A percentile compares a stretch with the other conserved stretches of the same genome.
Conservation (phyloP, 768 basidiomycete genomes). For the Xerocomellus amylosporus region DNA sequence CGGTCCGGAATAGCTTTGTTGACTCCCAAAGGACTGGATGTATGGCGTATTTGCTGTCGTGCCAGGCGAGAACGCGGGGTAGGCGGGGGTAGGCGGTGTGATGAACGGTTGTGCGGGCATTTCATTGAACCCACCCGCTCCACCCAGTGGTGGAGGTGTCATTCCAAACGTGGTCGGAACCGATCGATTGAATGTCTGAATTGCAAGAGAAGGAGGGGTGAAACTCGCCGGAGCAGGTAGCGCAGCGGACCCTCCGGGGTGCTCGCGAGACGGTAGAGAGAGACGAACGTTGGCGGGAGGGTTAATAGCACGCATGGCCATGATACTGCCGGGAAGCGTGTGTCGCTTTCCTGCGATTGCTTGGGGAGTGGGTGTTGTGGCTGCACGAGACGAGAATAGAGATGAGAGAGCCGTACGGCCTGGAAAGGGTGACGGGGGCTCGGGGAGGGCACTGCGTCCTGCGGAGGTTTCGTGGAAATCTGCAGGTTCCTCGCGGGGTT, state of each 20-base stretch:
- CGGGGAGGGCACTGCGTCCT: slow-evolving; percentile 52
- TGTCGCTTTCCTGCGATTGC: slow-evolving; percentile 59
- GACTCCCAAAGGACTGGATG: slow-evolving; percentile 51
- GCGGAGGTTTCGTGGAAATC: slow-evolving; percentile 15
- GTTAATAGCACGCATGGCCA: slow-evolving; percentile 31
- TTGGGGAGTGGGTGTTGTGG: slow-evolving; percentile 23
- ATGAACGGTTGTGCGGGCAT: slow-evolving; percentile 18
- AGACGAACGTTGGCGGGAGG: slow-evolving; percentile 19
- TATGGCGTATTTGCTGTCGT: slow-evolving; percentile 49
- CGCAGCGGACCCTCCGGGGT: slow-evolving; percentile 13
- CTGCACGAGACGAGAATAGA: slow-evolving; percentile 26
- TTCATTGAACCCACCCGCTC: slow-evolving; percentile 10
- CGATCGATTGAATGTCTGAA: slow-evolving; percentile 31
- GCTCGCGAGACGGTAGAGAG: slow-evolving; percentile 30
- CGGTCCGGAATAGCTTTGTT: slow-evolving; percentile 48
- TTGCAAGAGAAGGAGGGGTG: slow-evolving; percentile 35
- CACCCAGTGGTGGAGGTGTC: slow-evolving; percentile 32
- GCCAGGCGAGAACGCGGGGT: slow-evolving; percentile 61
- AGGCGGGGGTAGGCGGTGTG: slow-evolving; percentile 63
- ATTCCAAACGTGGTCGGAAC: slow-evolving; percentile 34
- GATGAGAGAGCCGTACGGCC: slow-evolving; percentile 29
- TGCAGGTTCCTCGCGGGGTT: slow-evolving; percentile 21
- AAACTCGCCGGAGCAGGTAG: slow-evolving; percentile 12
- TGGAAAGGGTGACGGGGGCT: slow-evolving; percentile 81
- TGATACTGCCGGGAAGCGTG: slow-evolving; percentile 41